Percentiles rank a stretch among this genome's conserved stretches.
Conservation (phyloP, 2,329 filamentous ascomycete genomes). For the Alternaria triticina region DNA sequence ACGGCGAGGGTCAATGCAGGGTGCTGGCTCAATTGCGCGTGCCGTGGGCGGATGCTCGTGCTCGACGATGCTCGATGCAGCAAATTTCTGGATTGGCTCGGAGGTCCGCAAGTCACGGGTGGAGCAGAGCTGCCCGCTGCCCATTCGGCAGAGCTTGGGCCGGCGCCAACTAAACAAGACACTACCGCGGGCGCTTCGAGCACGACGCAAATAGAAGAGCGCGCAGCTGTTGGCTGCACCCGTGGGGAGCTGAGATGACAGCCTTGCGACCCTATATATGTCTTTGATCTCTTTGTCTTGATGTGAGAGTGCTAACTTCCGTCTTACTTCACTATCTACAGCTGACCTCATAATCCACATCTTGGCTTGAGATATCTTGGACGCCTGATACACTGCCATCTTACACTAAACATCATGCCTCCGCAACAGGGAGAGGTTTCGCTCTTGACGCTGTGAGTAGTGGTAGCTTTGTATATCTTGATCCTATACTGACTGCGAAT, state of each 20-base stretch:
- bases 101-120: slow-evolving; percentile 37
- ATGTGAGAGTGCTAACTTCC: slow-evolving; percentile 20
- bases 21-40: slow-evolving; percentile 32
- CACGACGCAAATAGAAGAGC: slow-evolving; percentile 43
- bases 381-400: slow-evolving; percentile 12
- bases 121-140: slow-evolving; percentile 9
- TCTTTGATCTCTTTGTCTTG: slow-evolving; percentile 13
- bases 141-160: slow-evolving; percentile 25
- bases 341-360: not conserved
- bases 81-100: slow-evolving; percentile 41
- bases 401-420: slow-evolving; percentile 50
- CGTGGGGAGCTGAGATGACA: slow-evolving; percentile 18
- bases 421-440: slow-evolving; percentile 56
- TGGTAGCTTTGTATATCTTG: not conserved
- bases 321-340: slow-evolving; percentile 5
- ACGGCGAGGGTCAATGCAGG: slow-evolving; percentile 9
- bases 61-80: slow-evolving; percentile 15
- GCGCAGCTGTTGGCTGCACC: slow-evolving; percentile 24
- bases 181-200: slow-evolving; percentile 43
- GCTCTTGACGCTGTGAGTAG: slow-evolving; percentile 55
- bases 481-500: slow-evolving; percentile 16
- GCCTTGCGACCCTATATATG: slow-evolving; percentile 26
- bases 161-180: slow-evolving; percentile 23
- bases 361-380: slow-evolving; percentile 9
- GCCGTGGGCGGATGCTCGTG: slow-evolving; percentile 12